phyloP scores from a whole-genome alignment of 2,329 filamentous ascomycete genomes.

The Curvularia lunata region DNA sequence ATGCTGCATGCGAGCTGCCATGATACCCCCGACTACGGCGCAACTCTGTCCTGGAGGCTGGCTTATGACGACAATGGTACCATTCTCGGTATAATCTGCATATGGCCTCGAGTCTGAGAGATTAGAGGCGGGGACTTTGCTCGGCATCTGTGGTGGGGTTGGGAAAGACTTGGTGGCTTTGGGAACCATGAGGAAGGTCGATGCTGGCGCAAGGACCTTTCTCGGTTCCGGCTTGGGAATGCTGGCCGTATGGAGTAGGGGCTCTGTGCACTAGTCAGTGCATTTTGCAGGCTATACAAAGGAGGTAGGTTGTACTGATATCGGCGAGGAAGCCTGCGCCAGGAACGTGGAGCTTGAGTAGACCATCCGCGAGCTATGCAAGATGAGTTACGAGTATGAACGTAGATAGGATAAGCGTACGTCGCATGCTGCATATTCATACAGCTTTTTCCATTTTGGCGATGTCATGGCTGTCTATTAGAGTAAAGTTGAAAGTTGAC shows the following conservation, averaged over 20 bases:
- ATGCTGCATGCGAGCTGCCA: conserved; percentile 71
- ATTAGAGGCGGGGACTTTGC: conserved; percentile 40
- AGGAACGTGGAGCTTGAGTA: conserved; percentile 71
- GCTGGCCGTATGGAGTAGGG: conserved; percentile 33
- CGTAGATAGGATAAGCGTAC: conserved; percentile 22
- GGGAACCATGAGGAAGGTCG: conserved; percentile 67
- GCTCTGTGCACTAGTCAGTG: conserved; percentile 24
- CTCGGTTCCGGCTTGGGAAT: conserved; percentile 24
- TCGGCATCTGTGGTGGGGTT: conserved; percentile 40
- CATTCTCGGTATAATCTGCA: conserved; percentile 67
- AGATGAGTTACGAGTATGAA: conserved; percentile 15
- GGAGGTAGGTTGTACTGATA: conserved; percentile 57
- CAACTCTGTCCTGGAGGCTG: conserved; percentile 71
- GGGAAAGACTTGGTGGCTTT: conserved; percentile 58
- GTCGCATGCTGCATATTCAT: conserved; percentile 45
- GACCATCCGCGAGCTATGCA: conserved; percentile 65
- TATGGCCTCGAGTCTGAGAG: conserved; percentile 61
- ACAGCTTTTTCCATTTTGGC: conserved; percentile 40
- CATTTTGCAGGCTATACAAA: not conserved
- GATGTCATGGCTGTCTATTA: conserved; percentile 28
- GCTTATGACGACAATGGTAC: conserved; percentile 69
- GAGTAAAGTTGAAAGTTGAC: not conserved
- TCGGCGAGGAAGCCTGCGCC: conserved; percentile 72
- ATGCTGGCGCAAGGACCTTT: conserved; percentile 60
- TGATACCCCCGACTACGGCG: conserved; percentile 77